Evolutionary conservation across 306 rosid genomes (phyloP), one percentile per base, ranked within the genome.

Genomic region (Sphenostylis stenocarpa): DNA sequence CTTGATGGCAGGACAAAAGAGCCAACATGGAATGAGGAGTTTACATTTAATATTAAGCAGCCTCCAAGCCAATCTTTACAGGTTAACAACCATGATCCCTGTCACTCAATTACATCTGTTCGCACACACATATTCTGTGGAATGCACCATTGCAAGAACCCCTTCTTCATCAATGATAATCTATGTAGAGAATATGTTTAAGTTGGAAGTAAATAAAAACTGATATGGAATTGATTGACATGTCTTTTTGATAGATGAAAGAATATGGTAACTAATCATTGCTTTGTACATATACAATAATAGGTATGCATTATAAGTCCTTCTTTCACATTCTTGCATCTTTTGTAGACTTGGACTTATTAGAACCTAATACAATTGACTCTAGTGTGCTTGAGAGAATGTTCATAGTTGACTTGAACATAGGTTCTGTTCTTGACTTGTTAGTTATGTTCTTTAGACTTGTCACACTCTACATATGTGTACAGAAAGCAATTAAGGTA

Each of bases 21-120:
- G 60, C 97, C 97, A 60, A 89, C 91, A 17, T 95, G 98, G 98
- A 92, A 95, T 24, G 96, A 95, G 85, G 92, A 88, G 34, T 92
- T 92, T 70, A 82, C 82, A 70, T 90, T 95, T 75, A 79, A 92
- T 80, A 77, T 88, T 70, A 88, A 88, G 89, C 92, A 61, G 77
- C 87, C 93, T 70, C 85, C 91, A 17, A 83, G 73, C 68, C 89
- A 80, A 65, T 64, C 78, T 77, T 87, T 95, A 67, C 97, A 95
- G 96, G 98, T 92, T 76, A 84, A 76, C 73, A 84, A 84, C 53
- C 81, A 70, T 75, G 3, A 70, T 72, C 70, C 49, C 34, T 29
- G 72, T 67, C 23, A 15, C 41, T 58, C 77, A 33, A 71, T 38
- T 47, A 0, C 52, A 55, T 67, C 21, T 57, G 16, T 45, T 33